Base-by-base conservation (phyloP, 768 basidiomycete species). In the Termitomyces sp. region DNA sequence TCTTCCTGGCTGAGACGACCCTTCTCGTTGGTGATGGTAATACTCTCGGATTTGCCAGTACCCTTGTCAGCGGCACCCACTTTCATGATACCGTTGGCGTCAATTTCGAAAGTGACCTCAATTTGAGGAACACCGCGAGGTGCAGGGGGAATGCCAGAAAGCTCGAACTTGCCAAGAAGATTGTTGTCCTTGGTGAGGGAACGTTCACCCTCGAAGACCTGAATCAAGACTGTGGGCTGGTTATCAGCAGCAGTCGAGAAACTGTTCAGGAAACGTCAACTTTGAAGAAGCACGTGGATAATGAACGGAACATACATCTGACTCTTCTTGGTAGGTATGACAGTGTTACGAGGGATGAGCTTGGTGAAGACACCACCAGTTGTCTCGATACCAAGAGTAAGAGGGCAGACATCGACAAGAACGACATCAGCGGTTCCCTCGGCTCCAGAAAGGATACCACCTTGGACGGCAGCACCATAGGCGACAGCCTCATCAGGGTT, bases 401-500 rank as follows among this genome's bases (percentile, higher is more conserved):
- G 84, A 28, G 96, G 94, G 78, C 88, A 90, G 70, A 98, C 93
- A 73, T 99, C 96, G 67, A 99, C 92, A 56, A 99, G 88, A 60
- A 98, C 88, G 61, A 98, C 82, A 63, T 94, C 95, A 60, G 84
- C 85, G 56, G 91, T 92, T 61, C 88, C 90, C 70, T 92, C 88
- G 67, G 93, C 94, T 61, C 96, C 96, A 49, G 94, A 90, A 63
- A 99, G 90, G 67, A 99, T 96, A 77, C 93, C 96, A 74, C 92
- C 96, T 76, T 99, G 96, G 63, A 98, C 93, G 55, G 96, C 96
- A 62, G 96, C 96, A 82, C 96, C 96, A 67, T 97, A 98, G 47
- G 96, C 94, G 64, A 99, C 96, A 61, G 96, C 96, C 79, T 99
- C 96, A 72, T 99, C 96, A 54, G 95, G 94, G 83, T 99, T 98